Evolutionary conservation across 75 land plant species (phyloP), one percentile per base, ranked within the genome.

Genomic region (Selaginella moellendorffii): DNA sequence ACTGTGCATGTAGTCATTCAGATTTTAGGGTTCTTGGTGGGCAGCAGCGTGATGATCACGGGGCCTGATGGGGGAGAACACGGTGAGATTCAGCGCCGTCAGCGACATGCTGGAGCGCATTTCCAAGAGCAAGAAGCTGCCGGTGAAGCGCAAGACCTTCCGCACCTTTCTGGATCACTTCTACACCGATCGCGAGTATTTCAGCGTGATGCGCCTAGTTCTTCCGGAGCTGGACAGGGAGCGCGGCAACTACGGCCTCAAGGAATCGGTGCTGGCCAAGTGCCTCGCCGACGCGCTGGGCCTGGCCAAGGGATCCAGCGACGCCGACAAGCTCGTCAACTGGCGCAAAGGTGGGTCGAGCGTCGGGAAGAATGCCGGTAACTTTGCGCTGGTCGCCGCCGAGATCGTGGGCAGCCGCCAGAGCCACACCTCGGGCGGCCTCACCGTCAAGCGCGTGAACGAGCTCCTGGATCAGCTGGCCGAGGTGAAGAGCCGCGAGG

Each of bases 301-400:
- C 58, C 72, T 93, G 70, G 69, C 98, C 24, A 74, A 81, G 24
- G 90, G 88, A 2, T 83, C 98, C 12, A 65, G 71, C 18, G 98
- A 93, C 69, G 96, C 96, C 0, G 46, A 78, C 10, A 79, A 79
- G 25, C 87, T 93, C 64, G 25, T 85, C 27, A 83, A 93, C 46
- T 93, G 98, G 98, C 74, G 96, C 12, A 88, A 81, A 60, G 97
- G 95, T 17, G 87, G 90, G 10, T 51, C 81, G 52, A 70, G 71
- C 24, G 68, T 79, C 27, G 96, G 90, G 14, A 64, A 69, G 27
- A 81, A 85, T 73, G 96, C 78, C 53, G 98, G 96, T 1, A 89
- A 93, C 65, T 93, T 93, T 68, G 70, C 96, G 1, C 61, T 88
- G 2, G 85, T 93, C 25, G 90, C 96, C 17, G 67, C 87, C 5